phyloP scores from a whole-genome alignment of 2,329 filamentous ascomycete species.

The Salinomyces thailandicus region DNA sequence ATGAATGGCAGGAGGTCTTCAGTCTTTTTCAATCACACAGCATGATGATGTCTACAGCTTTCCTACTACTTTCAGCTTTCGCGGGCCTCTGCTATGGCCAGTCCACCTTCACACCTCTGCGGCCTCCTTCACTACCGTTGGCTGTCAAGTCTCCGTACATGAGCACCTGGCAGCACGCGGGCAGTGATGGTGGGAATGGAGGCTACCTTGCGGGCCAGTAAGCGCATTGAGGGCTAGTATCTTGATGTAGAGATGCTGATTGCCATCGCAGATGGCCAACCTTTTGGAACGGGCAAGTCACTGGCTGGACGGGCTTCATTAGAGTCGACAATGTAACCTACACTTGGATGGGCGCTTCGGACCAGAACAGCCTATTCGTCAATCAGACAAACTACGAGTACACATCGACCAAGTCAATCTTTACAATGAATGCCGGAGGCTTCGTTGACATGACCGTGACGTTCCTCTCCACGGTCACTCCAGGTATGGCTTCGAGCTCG shows the following conservation, averaged over 20 bases:
- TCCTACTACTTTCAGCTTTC: slow-evolving; percentile 2
- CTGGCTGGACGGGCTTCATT: slow-evolving; percentile 59
- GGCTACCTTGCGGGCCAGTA: slow-evolving; percentile 43
- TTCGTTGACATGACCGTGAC: slow-evolving; percentile 55
- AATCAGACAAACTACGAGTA: slow-evolving; percentile 57
- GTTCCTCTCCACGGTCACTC: slow-evolving; percentile 61
- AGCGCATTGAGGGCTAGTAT: neutral
- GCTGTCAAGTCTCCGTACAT: slow-evolving; percentile 68
- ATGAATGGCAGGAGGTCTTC: neutral
- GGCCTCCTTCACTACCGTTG: slow-evolving; percentile 59
- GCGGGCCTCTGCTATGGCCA: slow-evolving; percentile 9
- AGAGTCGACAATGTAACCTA: slow-evolving; percentile 54
- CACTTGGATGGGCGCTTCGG: slow-evolving; percentile 56
- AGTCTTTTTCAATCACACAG: neutral
- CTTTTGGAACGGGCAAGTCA: slow-evolving; percentile 50
- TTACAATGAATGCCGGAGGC: slow-evolving; percentile 52
- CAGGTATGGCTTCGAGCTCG: slow-evolving; percentile 21
- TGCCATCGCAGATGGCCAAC: slow-evolving; percentile 21
- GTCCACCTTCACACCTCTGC: slow-evolving; percentile 53
- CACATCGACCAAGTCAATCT: slow-evolving; percentile 61
- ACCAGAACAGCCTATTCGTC: slow-evolving; percentile 36
- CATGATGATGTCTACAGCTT: slow-evolving; percentile 1
- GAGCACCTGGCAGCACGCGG: slow-evolving; percentile 54
- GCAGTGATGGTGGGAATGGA: slow-evolving; percentile 51
- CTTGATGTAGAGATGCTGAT: neutral